These are phyloP conservation scores for Hyaloperonospora brassicae DNA, from an alignment of 352 stramenopile species.

Conservation along the genomic window DNA sequence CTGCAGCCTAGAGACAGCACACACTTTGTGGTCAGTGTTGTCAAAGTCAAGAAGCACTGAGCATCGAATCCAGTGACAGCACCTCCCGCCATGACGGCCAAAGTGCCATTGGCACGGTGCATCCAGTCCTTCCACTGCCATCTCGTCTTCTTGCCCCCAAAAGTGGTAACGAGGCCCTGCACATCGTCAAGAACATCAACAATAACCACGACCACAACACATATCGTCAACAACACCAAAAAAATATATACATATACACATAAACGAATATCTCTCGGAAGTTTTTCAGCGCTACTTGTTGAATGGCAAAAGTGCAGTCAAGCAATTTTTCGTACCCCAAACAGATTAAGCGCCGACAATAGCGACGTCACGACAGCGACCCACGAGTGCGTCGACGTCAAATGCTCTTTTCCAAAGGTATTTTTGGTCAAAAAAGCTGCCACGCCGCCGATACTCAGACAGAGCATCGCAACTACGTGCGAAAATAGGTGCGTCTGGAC, in stretches of 20 bases:
- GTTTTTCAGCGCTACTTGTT: not conserved
- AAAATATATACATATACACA: no score
- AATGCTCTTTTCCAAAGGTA: slow-evolving; percentile 47
- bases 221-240: no score
- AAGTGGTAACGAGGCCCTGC: slow-evolving; percentile 46
- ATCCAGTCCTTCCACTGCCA: slow-evolving; percentile 67
- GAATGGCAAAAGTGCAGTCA: not conserved
- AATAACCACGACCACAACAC: not conserved
- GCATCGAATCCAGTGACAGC: no score
- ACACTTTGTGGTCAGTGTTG: not conserved
- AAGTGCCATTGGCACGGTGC: slow-evolving; percentile 46
- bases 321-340: slow-evolving; percentile 28
- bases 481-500: slow-evolving; percentile 45
- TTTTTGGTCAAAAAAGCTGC: slow-evolving; percentile 56
- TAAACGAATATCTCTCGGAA: no score
- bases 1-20: slow-evolving; percentile 18
- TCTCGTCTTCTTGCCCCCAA: slow-evolving; percentile 49
- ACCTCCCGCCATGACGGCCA: slow-evolving; percentile 49
- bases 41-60: no score
- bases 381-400: slow-evolving; percentile 70
- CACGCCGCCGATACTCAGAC: slow-evolving; percentile 33
- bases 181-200: not conserved
- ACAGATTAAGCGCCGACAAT: slow-evolving; percentile 47
- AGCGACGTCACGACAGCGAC: slow-evolving; percentile 35
- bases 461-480: slow-evolving; percentile 41